Evolutionary conservation across 805 yeast genomes (phyloP), one percentile per base, ranked within the genome.

Genomic region (Spathaspora hagerdaliae): DNA sequence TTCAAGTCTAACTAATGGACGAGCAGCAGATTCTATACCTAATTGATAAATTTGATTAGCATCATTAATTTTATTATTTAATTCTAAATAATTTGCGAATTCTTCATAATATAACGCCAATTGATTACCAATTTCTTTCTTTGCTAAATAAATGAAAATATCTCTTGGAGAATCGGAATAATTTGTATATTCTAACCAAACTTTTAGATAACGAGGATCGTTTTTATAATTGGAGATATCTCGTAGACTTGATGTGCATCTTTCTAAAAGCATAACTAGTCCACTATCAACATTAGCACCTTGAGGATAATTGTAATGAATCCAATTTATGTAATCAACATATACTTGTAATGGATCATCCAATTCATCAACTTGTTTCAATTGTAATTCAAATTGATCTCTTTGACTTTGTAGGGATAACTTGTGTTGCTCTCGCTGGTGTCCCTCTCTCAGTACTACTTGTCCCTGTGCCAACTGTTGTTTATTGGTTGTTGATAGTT

Each of bases 291-390:
- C 69, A 3, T 77, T 72, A 31, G 74, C 71, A 0, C 81, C 95
- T 35, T 82, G 80, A 0, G 91, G 87, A 55, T 64, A 82, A 51
- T 67, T 76, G 31, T 74, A 73, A 47, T 76, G 80, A 9, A 80
- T 76, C 96, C 96, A 89, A n/a, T 71, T 59, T 10, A 90, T 70
- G 55, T 87, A 90, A 14, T 83, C 83, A n/a, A 88, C 51, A 61
- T 76, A 89, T 1, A 82, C 78, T 50, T 86, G 88, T 19, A 90
- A 60, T 0, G 97, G 97, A 60, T 91, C 97, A 64, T 90, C 96
- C 36, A 81, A 60, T 12, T 82, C 88, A 5, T 80, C 84, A 7
- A 80, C 50, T 1, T 69, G 69, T 8, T 59, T 58, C 11, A 90
- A 57, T n/a, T 60, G 64, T 2, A 56, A 54, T 56, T 87, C 95